Evolutionary conservation across 179 eudicot species (phyloP).

Genomic region (Drosera spatulata): DNA sequence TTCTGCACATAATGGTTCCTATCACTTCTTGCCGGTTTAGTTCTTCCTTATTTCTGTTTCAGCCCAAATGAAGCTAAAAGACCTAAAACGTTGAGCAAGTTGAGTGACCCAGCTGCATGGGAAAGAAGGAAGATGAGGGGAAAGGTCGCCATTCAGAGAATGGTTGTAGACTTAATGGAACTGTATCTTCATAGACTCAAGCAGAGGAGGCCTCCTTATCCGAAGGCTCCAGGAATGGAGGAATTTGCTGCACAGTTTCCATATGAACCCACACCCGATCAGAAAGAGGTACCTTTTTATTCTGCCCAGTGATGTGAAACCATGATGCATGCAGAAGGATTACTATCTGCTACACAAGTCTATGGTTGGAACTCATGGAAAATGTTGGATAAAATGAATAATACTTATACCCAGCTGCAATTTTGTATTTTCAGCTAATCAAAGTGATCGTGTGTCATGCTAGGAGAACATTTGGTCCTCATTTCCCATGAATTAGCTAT

Average conservation of each 20-base stretch:
- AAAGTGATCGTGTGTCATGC: too few relatives aligned
- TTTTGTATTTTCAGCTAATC: too few relatives aligned
- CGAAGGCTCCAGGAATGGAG: conserved; percentile 48
- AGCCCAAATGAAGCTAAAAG: conserved; percentile 87
- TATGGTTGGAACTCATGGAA: too few relatives aligned
- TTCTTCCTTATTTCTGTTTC: conserved; percentile 10
- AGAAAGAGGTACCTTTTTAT: conserved; percentile 48
- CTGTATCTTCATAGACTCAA: conserved; percentile 84
- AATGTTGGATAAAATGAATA: too few relatives aligned
- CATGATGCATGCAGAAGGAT: too few relatives aligned
- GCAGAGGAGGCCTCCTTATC: conserved; percentile 78
- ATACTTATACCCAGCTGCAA: too few relatives aligned
- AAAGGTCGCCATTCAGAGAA: conserved; percentile 85
- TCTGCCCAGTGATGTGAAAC: too few relatives aligned
- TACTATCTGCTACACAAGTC: too few relatives aligned
- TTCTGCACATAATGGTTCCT: background rate
- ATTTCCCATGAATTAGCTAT: too few relatives aligned
- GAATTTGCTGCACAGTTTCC: conserved; percentile 73
- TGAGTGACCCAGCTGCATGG: conserved; percentile 78
- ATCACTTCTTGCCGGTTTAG: background rate
- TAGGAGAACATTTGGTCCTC: too few relatives aligned
- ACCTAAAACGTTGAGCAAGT: conserved; percentile 71
- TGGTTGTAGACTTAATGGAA: conserved; percentile 98
- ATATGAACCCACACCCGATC: conserved; percentile 90
- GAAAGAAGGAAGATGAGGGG: conserved; percentile 57